Percentiles rank a stretch among this genome's conserved stretches.
Evolutionary conservation across 495 filamentous ascomycete species (phyloP).

Genomic region (Tuber melanosporum): DNA sequence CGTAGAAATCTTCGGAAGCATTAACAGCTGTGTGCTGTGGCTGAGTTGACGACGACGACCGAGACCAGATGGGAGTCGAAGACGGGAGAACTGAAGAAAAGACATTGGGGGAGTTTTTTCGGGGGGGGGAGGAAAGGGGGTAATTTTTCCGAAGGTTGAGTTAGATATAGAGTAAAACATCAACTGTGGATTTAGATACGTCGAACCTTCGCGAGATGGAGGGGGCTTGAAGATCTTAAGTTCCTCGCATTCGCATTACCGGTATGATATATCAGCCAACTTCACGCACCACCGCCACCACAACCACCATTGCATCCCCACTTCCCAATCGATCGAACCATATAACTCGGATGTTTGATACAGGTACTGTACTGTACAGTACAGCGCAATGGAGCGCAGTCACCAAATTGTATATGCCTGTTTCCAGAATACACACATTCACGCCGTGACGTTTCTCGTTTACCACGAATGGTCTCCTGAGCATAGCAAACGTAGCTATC

Average conservation of each 20-base stretch:
- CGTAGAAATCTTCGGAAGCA: slow-evolving; percentile 23
- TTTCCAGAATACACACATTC: not conserved
- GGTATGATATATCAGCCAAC: not conserved
- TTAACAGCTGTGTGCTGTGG: slow-evolving; percentile 16
- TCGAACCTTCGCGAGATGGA: not conserved
- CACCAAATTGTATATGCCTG: not conserved
- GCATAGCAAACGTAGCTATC: not conserved
- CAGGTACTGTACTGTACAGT: no score
- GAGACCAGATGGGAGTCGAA: not conserved
- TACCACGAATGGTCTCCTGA: not conserved
- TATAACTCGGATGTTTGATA: not conserved
- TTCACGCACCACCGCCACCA: not conserved
- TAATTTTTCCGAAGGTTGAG: not conserved
- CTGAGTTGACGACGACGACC: slow-evolving; percentile 7
- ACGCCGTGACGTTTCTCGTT: not conserved
- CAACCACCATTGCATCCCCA: not conserved
- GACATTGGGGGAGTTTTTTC: not conserved
- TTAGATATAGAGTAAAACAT: slow-evolving; percentile 1
- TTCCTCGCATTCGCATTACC: not conserved
- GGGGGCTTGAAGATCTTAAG: slow-evolving; percentile 1
- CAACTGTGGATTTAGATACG: not conserved
- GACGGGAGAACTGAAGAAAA: not conserved
- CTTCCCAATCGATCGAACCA: not conserved
- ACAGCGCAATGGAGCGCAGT: not conserved
- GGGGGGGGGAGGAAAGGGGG: not conserved